Base-by-base conservation (phyloP, 441 rosid genomes). In the Viola pubescens region DNA sequence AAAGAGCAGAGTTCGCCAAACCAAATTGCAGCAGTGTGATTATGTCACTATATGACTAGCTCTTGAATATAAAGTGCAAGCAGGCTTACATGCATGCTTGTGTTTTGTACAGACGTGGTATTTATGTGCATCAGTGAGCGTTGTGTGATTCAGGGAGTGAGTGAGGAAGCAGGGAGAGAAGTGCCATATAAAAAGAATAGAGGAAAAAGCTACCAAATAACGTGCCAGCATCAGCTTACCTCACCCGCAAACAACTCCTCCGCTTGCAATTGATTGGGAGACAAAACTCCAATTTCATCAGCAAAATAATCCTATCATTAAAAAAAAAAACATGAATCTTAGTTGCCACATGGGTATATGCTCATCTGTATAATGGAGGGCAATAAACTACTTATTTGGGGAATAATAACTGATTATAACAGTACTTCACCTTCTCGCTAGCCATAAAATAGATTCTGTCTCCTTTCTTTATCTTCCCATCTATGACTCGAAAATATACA, bases 371-470 rank as follows among this genome's bases (percentile, higher is more conserved):
- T 13, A 34, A 52, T 50, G 9, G 54, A 53, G 48, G 42, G 6
- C 12, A 48, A 48, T 42, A 12, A 48, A 47, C 13, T 37, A 10
- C 11, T 34, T n/a, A 41, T 10, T 9, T 7, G n/a, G 39, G 61
- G n/a, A 9, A 34, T 43, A 48, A 42, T 6, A 59, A 48, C 4
- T 55, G 14, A 51, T 6, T 37, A 38, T 40, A 16, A 52, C 26
- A 67, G 54, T 46, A 67, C 48, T 52, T 65, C 61, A 92, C 98
- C 98, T 89, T 94, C 72, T 57, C 60, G 75, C 96, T 94, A 52
- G 96, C 99, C 99, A 94, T 89, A 70, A 92, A 92, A 75, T 69
- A 72, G 67, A 92, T 82, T 70, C 81, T 77, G 77, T 92, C 98
- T 13, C 98, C 98, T 77, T 88, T 92, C 85, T 81, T 89, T 64